Conservation (phyloP, 345 rosid genomes). For the Gossypium ekmanianum region DNA sequence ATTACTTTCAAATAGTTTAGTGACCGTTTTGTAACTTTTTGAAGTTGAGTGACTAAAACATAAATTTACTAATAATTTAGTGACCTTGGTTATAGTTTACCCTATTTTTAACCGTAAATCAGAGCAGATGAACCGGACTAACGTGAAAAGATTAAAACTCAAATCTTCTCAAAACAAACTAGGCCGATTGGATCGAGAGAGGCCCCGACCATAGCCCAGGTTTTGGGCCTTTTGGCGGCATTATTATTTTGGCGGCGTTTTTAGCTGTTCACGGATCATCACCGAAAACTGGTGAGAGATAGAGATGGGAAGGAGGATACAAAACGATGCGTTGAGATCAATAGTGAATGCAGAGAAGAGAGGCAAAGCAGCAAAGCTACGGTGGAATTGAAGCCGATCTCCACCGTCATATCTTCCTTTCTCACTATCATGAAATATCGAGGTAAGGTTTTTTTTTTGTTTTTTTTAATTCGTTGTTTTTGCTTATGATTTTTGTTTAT, state of each 20-base stretch:
- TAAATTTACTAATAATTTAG: too few species aligned
- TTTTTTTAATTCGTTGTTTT: neutral
- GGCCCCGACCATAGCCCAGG: neutral
- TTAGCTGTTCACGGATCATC: neutral
- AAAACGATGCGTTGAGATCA: conserved; percentile 80
- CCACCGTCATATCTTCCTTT: conserved; percentile 85
- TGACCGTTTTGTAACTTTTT: too few species aligned
- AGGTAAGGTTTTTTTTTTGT: conserved; percentile 31
- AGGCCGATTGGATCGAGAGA: too few species aligned
- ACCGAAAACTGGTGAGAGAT: conserved; percentile 10
- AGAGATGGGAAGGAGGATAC: conserved; percentile 81
- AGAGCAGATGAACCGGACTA: too few species aligned
- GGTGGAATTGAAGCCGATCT: conserved; percentile 78
- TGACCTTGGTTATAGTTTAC: too few species aligned
- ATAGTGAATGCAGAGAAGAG: conserved; percentile 91
- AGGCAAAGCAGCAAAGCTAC: conserved; percentile 74
- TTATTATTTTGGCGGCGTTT: neutral
- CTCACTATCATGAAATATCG: conserved; percentile 77
- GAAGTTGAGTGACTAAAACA: too few species aligned
- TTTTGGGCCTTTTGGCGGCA: neutral
- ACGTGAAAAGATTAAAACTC: too few species aligned
- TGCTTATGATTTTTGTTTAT: neutral
- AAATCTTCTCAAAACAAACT: too few species aligned
- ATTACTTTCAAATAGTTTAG: too few species aligned
- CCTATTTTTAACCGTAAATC: too few species aligned